A percentile compares a stretch with the other conserved stretches of the same genome.
Conservation (phyloP, 345 rosid species). For the Odontarrhena argentea region DNA sequence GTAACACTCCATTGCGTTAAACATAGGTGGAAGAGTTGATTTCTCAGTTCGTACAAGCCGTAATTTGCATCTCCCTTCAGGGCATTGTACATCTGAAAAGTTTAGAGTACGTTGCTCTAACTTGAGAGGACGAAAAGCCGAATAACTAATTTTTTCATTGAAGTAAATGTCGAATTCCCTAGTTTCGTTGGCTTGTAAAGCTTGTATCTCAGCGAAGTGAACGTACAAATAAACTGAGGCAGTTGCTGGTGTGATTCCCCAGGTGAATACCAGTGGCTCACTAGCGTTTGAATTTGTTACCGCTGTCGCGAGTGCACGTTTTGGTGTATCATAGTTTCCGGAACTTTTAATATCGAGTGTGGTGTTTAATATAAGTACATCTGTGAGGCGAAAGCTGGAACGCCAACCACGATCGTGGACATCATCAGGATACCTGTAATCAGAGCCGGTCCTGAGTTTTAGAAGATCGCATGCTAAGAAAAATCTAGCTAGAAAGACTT, state of each 20-base stretch:
- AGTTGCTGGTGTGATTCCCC: background rate
- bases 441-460: no score
- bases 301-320: constrained; percentile 10
- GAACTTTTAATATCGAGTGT: background rate
- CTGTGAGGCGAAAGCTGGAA: background rate
- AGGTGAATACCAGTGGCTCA: background rate
- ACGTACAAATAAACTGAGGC: constrained; percentile 12
- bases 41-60: background rate
- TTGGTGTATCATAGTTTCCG: background rate
- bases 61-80: no score
- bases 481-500: no score
- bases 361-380: constrained; percentile 1
- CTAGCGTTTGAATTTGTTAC: constrained; percentile 22
- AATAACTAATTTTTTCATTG: no score
- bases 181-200: no score
- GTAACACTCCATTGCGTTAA: background rate
- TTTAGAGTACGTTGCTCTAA: no score
- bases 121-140: no score
- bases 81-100: no score
- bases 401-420: constrained; percentile 39
- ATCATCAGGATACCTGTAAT: constrained; percentile 44
- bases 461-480: no score
- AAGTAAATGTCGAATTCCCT: no score
- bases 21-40: background rate
- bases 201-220: no score